phyloP scores from a whole-genome alignment of 768 basidiomycete species.

The Glaciozyma antarctica region DNA sequence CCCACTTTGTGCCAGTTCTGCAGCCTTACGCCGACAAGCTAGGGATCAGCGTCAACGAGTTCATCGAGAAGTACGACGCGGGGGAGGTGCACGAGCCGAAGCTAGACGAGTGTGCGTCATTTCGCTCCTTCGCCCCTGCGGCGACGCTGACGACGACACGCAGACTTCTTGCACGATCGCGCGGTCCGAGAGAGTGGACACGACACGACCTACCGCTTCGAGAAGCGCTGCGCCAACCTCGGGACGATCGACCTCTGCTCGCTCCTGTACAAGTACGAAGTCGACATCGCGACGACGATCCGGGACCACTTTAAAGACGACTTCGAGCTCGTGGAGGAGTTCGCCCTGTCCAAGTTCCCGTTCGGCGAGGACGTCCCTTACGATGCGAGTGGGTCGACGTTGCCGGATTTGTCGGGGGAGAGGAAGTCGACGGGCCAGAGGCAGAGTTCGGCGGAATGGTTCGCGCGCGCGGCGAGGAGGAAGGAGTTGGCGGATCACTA shows the following conservation, averaged over 20 bases:
- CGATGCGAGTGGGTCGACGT: slow-evolving; percentile 47
- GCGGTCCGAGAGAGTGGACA: slow-evolving; percentile 89
- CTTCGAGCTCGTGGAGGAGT: slow-evolving; percentile 85
- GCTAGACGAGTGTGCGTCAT: slow-evolving; percentile 92
- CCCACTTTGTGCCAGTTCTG: slow-evolving; percentile 94
- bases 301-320: slow-evolving; percentile 88
- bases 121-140: slow-evolving; percentile 43
- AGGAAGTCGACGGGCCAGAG: slow-evolving; percentile 18
- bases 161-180: slow-evolving; percentile 43
- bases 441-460: slow-evolving; percentile 78
- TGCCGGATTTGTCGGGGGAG: slow-evolving; percentile 36
- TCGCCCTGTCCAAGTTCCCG: slow-evolving; percentile 83
- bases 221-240: slow-evolving; percentile 93
- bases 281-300: slow-evolving; percentile 97
- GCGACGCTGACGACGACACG: neutral
- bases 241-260: slow-evolving; percentile 94
- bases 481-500: slow-evolving; percentile 79
- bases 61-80: slow-evolving; percentile 90
- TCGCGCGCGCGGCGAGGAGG: slow-evolving; percentile 73
- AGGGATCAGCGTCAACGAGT: slow-evolving; percentile 86
- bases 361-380: slow-evolving; percentile 51
- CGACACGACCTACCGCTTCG: slow-evolving; percentile 72
- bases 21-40: slow-evolving; percentile 89
- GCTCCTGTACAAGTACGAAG: slow-evolving; percentile 94
- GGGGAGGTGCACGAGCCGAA: slow-evolving; percentile 70